Base-by-base conservation (phyloP, 228 moss, liverwort and hornwort genomes). In the Sphagnum magellanicum region DNA sequence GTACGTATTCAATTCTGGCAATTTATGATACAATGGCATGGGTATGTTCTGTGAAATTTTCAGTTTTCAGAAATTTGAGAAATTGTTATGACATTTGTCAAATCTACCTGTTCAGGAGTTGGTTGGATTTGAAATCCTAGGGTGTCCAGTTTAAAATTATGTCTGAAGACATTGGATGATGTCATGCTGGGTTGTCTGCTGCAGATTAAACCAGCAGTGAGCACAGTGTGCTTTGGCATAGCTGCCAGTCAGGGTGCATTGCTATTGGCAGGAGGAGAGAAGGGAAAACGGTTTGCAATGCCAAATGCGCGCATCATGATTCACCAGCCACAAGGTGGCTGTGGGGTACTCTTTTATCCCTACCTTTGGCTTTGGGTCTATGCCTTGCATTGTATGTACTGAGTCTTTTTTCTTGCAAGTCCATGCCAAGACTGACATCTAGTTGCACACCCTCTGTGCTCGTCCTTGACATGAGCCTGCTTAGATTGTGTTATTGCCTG, bases 281-380 rank as follows among this genome's bases (percentile, higher is more conserved):
- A 86, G 73, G 92, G 95, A 68, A 95, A 90, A 75, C 92, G 90
- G 69, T 95, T 95, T 50, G 87, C 95, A n/a, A 95, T 95, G 90
- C 92, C 92, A 12, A 92, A 92, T 79, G 95, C 95, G 51, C 90
- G 92, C 65, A 92, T 95, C 61, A 92, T 95, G 92, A 95, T 95
- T 71, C 95, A 95, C 60, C 95, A 95, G 73, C 90, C 90, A 63
- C 92, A 95, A 83, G 95, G 95, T 59, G 90, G 92, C 6, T 92
- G 92, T 70, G 90, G 94, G 89, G 91, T 94, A 86, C 49, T 63
- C 64, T 52, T 68, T 69, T 69, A 32, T 3, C 32, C 32, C 32
- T 32, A 32, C 32, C 32, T 32, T 32, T 32, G 32, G 32, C 32
- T 32, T 32, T 32, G 32, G 32, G 32, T 32, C 3, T 32, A 32